Evolutionary conservation across 345 rosid species (phyloP).

Genomic region (Boechera stricta): DNA sequence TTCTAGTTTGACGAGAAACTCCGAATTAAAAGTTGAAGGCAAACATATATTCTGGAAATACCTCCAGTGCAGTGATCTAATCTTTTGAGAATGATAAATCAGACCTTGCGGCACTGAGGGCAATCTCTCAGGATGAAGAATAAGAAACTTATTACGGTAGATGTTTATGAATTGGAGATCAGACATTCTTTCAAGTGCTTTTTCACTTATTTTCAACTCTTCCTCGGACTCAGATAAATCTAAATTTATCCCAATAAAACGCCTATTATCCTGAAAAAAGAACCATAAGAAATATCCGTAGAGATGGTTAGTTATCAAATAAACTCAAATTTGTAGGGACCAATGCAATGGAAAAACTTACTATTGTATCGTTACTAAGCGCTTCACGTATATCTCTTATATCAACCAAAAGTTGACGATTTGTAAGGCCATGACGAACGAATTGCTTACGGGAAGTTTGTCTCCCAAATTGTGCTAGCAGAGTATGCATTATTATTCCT

Average conservation of each 20-base stretch:
- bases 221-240: not conserved
- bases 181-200: constrained; percentile 12
- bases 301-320: not conserved
- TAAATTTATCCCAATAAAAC: constrained; percentile 22
- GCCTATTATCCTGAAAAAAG: constrained; percentile 15
- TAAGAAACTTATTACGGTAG: too few relatives aligned
- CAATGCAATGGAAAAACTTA: not conserved
- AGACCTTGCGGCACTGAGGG: not conserved
- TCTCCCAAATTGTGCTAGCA: constrained; percentile 25
- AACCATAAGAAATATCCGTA: not conserved
- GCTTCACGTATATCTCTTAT: constrained; percentile 27
- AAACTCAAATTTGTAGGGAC: not conserved
- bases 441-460: constrained; percentile 21
- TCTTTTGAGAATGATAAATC: not conserved
- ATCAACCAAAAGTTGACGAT: constrained; percentile 27
- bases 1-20: not conserved
- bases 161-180: constrained; percentile 22
- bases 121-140: not conserved
- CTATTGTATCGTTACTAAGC: constrained; percentile 4
- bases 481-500: not conserved
- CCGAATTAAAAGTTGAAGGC: constrained; percentile 4
- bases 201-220: not conserved
- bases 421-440: not conserved
- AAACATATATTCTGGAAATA: not conserved
- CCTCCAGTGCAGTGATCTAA: not conserved